Evolutionary conservation across 306 rosid species (phyloP), one percentile per base, ranked within the genome.

Genomic region (Malus fusca): DNA sequence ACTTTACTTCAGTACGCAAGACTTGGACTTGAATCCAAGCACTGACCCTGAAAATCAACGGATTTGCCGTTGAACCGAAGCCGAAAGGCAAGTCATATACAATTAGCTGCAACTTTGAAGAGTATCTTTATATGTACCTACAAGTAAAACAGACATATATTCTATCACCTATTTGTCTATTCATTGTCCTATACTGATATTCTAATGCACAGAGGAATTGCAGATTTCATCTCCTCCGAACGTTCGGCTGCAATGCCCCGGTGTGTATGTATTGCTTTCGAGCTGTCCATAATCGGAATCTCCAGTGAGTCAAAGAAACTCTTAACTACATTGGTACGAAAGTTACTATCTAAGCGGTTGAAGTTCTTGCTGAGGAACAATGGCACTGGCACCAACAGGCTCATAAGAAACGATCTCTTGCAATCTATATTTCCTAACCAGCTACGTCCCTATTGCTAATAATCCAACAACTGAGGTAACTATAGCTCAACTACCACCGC

Each of bases 361-460:
- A 83, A 86, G 89, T 77, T 86, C 89, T 68, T 86, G 89, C 75
- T 80, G 84, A 2, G 85, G 81, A 59, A 68, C 79, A 59, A 15
- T 61, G 12, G 48, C 68, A 4, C 71, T 66, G 17, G 48, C 74
- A 4, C 68, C 71, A 15, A 80, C 76, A 30, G 80, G 87, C 74
- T 83, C 78, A 35, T 86, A 86, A 8, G 81, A 60, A 77, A 58
- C 52, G 2, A 51, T 43, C 46, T 26, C 71, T 73, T 69, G 82
- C 56, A 60, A 56, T 85, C 76, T 79, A 43, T 76, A 70, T 66
- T 77, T 82, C 86, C 82, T 58, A 72, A 82, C 56, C 75, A 78
- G 73, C 88, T 80, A 76, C 40, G 78, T 53, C 59, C 86, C 79
- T 35, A 56, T 69, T 68, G 73, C 70, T 55, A 78, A 78, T 58